Conservation (phyloP, 257 asterid genomes). For the Lycium ferocissimum region DNA sequence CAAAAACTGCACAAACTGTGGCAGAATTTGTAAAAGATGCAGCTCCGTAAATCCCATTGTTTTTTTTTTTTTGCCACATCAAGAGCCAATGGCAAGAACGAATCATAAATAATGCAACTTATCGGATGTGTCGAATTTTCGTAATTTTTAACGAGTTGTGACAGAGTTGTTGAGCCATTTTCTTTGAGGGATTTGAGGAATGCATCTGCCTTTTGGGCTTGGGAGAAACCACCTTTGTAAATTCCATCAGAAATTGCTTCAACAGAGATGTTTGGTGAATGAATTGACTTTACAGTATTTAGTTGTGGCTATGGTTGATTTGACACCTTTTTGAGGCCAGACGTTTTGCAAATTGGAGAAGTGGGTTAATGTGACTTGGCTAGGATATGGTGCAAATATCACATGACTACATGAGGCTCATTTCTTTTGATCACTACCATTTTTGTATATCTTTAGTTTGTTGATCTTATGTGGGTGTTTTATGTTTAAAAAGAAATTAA, state of each 20-base stretch:
- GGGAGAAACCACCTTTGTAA: slow-evolving; percentile 46
- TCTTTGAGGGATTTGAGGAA: slow-evolving; percentile 51
- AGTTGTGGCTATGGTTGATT: slow-evolving; percentile 70
- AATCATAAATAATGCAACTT: slow-evolving; percentile 60
- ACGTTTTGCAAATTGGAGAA: slow-evolving; percentile 78
- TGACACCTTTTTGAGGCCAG: slow-evolving; percentile 62
- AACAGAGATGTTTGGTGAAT: slow-evolving; percentile 44
- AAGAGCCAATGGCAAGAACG: slow-evolving; percentile 56
- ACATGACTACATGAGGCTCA: too few species aligned
- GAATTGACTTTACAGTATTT: slow-evolving; percentile 49
- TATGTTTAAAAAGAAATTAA: too few species aligned
- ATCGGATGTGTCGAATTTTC: slow-evolving; percentile 39
- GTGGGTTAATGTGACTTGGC: slow-evolving; percentile 88
- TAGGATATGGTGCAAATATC: slow-evolving; percentile 64
- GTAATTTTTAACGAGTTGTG: slow-evolving; percentile 45
- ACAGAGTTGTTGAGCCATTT: slow-evolving; percentile 56
- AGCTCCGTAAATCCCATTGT: slow-evolving; percentile 9
- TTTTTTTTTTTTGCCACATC: slow-evolving; percentile 9
- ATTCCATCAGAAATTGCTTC: slow-evolving; percentile 70
- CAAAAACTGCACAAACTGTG: slow-evolving; percentile 58
- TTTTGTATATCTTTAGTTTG: too few species aligned
- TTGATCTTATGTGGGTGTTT: too few species aligned
- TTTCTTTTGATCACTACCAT: too few species aligned
- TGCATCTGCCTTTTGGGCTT: slow-evolving; percentile 35
- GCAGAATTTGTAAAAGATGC: slow-evolving; percentile 10